Evolutionary conservation across 306 rosid genomes (phyloP), one percentile per base, ranked within the genome.

Genomic region (Lathyrus sativus): DNA sequence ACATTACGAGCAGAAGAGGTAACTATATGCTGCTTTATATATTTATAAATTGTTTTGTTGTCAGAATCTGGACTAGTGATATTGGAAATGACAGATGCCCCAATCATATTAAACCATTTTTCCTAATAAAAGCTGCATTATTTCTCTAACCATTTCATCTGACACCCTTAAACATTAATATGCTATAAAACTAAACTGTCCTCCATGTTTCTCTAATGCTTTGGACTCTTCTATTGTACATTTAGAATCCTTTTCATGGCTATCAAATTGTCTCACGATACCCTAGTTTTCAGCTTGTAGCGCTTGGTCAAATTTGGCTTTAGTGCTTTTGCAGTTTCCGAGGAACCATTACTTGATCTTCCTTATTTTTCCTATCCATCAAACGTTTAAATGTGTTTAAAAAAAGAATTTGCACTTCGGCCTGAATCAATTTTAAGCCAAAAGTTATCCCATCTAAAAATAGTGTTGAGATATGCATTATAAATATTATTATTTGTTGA

Each of bases 1-100:
- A 84, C 91, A 13, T 78, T 90, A 24, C 85, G 96, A 28, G 96
- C 90, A 24, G 96, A 90, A 77, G 95, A 90, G 89, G 96, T 73
- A 80, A 80, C 68, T 22, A 54, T 63, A n/a, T 2, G 14, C 31
- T 60, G 33, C 26, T 57, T 19, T 11, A 22, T 11, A 22, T 65
- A 11, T 14, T 63, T 14, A 28, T n/a, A 54, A 17, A 42, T 18
- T 18, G 42, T 49, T 72, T 22, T 46, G 56, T 62, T 18, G 37
- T 2, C 41, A 54, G 31, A 42, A 29, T 44, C 18, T 38, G 9
- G 28, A 31, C 54, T 26, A 3, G 4, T 29, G 37, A 31, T 59
- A 43, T 59, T 59, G 38, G 26, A 71, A 37, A 48, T 44, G 22
- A 44, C 37, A 29, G 19, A 17, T 33, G 26, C n/a, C 33, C 56